Percentiles rank a stretch among this genome's conserved stretches.
These are phyloP conservation scores for Metschnikowia picachoensis DNA, from an alignment of 805 yeast species.

Conservation along the genomic window DNA sequence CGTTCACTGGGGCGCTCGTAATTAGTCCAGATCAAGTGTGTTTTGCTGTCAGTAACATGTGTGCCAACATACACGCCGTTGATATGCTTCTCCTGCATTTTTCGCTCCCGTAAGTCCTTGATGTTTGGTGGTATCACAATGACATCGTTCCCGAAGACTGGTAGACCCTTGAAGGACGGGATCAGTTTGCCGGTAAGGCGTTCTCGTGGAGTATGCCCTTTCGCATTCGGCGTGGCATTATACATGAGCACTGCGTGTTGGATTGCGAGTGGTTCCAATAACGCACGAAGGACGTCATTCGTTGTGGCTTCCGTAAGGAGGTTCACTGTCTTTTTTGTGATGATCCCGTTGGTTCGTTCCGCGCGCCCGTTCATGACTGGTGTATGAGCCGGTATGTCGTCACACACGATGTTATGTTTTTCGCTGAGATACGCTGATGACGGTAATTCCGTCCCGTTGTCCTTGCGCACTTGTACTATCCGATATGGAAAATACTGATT, in stretches of 20 bases:
- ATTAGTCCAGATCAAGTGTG: not conserved
- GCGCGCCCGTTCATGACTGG: constrained; percentile 3
- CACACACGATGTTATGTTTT: not conserved
- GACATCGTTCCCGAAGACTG: not conserved
- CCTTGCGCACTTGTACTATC: not conserved
- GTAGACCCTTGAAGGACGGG: not conserved
- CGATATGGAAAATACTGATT: not conserved
- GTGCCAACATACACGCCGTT: constrained; percentile 1
- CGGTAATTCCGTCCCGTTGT: constrained; percentile 4
- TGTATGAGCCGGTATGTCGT: not conserved
- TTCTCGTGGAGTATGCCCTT: not conserved
- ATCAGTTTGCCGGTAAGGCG: not conserved
- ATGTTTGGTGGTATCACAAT: not conserved
- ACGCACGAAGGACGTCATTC: not conserved
- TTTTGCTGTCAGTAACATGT: not conserved
- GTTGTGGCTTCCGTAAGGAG: not conserved
- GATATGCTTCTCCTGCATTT: not conserved
- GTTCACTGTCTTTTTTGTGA: not conserved
- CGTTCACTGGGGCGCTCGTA: not conserved
- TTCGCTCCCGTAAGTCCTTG: not conserved
- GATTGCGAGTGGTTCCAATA: not conserved
- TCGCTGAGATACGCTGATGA: not conserved
- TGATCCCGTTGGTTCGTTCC: no score
- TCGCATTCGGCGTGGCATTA: not conserved
- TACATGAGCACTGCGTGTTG: not conserved